Conservation (phyloP, 2,329 filamentous ascomycete species). For the Neonectria hederae region DNA sequence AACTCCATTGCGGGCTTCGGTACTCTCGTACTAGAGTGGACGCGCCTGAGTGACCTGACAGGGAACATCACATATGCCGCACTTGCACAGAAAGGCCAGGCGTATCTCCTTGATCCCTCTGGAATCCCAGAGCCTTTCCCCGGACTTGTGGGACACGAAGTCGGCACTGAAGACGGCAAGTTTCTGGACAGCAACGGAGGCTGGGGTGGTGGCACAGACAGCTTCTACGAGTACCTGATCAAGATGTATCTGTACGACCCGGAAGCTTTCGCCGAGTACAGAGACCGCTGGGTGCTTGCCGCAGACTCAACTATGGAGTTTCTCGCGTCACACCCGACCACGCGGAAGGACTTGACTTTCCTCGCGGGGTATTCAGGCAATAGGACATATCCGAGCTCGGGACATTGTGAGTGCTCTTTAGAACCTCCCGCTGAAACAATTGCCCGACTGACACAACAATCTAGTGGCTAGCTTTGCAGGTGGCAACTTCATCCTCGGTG, state of each 20-base stretch:
- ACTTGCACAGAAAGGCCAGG: slow-evolving; percentile 73
- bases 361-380: slow-evolving; percentile 65
- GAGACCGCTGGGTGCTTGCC: slow-evolving; percentile 78
- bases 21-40: slow-evolving; percentile 86
- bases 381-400: slow-evolving; percentile 55
- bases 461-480: slow-evolving; percentile 76
- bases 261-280: slow-evolving; percentile 69
- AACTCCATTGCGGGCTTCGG: slow-evolving; percentile 83
- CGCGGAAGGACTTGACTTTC: slow-evolving; percentile 77
- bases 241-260: slow-evolving; percentile 90
- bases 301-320: slow-evolving; percentile 79
- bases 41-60: slow-evolving; percentile 78
- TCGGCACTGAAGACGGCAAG: slow-evolving; percentile 71
- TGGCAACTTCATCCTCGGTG: slow-evolving; percentile 86
- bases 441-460: slow-evolving; percentile 45
- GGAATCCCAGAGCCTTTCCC: slow-evolving; percentile 74
- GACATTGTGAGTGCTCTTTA: slow-evolving; percentile 56
- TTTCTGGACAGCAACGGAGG: slow-evolving; percentile 76
- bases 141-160: slow-evolving; percentile 75
- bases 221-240: slow-evolving; percentile 89
- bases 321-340: slow-evolving; percentile 73
- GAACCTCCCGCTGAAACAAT: neutral
- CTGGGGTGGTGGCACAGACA: slow-evolving; percentile 81
- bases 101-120: slow-evolving; percentile 71
- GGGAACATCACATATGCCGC: slow-evolving; percentile 72